A percentile compares a stretch with the other conserved stretches of the same genome.
phyloP scores from a whole-genome alignment of 78 protist genomes.

The Emiliania huxleyi region DNA sequence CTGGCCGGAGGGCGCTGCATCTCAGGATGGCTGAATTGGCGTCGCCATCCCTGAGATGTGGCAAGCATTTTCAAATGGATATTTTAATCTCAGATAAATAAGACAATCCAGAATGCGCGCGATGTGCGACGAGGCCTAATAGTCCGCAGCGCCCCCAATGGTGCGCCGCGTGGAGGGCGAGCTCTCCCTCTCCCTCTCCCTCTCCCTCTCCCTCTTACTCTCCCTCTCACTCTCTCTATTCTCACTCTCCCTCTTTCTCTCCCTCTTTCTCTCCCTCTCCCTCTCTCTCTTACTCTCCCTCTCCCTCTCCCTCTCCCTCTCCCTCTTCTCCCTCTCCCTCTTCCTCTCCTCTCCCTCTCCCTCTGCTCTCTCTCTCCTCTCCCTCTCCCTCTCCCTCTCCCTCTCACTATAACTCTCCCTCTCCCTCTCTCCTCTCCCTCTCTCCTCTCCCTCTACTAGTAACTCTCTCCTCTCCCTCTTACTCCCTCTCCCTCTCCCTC shows the following conservation, averaged over 20 bases:
- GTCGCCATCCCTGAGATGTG: too few species aligned
- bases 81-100: too few species aligned
- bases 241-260: not conserved
- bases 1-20: too few species aligned
- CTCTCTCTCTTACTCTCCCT: not conserved
- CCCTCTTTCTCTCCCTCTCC: not conserved
- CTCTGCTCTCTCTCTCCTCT: not conserved
- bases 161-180: too few species aligned
- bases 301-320: not conserved
- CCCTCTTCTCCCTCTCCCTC: not conserved
- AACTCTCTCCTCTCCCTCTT: not conserved
- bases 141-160: too few species aligned
- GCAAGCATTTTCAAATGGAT: too few species aligned
- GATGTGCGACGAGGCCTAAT: too few species aligned
- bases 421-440: not conserved
- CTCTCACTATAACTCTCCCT: not conserved
- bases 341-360: not conserved
- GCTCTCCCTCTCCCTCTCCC: too few species aligned
- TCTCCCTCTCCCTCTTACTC: too few species aligned
- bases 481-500: not conserved
- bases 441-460: not conserved
- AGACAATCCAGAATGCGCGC: too few species aligned
- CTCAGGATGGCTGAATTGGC: too few species aligned
- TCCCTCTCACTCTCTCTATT: too few species aligned
- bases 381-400: not conserved